phyloP scores from a whole-genome alignment of 2,329 filamentous ascomycete species.

The Lachnellula arida region DNA sequence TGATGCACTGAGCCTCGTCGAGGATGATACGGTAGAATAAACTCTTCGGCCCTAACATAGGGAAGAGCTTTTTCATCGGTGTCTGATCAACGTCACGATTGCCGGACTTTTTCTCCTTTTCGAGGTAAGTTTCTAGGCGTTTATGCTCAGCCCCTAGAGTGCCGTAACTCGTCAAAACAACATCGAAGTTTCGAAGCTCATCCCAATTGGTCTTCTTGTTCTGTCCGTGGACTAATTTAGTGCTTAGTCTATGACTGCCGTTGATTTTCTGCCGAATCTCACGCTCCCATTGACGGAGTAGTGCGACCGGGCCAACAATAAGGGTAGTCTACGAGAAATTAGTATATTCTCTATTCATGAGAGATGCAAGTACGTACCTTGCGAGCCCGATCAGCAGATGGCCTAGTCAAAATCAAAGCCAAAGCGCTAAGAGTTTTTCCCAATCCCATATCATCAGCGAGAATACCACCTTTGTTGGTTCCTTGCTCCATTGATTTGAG shows the following conservation, averaged over 20 bases:
- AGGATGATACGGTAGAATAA: conserved; percentile 68
- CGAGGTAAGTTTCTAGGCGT: conserved; percentile 46
- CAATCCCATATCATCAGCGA: conserved; percentile 79
- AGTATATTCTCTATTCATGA: conserved; percentile 2
- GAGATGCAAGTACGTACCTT: conserved; percentile 25
- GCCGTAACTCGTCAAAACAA: conserved; percentile 76
- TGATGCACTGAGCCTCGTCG: conserved; percentile 78
- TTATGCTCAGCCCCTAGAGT: conserved; percentile 65
- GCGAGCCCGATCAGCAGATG: conserved; percentile 45
- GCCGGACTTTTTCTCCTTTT: conserved; percentile 25
- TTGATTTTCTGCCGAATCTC: conserved; percentile 72
- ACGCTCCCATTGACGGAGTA: conserved; percentile 79
- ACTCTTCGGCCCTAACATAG: conserved; percentile 54
- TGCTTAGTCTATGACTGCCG: conserved; percentile 51
- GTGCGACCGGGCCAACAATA: conserved; percentile 73
- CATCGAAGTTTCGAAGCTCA: conserved; percentile 61
- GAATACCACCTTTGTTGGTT: conserved; percentile 67
- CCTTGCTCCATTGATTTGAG: conserved; percentile 70
- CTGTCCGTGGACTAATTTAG: conserved; percentile 63
- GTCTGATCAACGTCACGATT: conserved; percentile 36
- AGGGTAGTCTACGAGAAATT: conserved; percentile 59
- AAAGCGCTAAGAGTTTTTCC: conserved; percentile 83
- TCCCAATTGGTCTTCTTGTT: conserved; percentile 54
- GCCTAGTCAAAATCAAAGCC: conserved; percentile 55
- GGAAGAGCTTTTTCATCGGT: conserved; percentile 24